phyloP scores from a whole-genome alignment of 306 rosid genomes.

The Elaeagnus macrophylla region DNA sequence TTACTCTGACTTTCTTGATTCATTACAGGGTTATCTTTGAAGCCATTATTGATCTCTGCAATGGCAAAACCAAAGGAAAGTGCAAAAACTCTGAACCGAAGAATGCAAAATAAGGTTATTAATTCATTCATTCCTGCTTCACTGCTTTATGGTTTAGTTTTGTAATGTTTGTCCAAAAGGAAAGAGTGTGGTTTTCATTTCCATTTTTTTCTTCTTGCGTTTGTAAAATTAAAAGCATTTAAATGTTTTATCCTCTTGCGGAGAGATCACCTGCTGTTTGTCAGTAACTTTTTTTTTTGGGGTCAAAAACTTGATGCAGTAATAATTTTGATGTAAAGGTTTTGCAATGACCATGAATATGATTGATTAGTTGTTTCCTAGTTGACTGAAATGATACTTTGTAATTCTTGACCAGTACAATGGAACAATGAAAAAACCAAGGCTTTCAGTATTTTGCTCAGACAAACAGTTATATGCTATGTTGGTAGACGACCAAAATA shows the following conservation, averaged over 20 bases:
- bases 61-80: constrained; percentile 55
- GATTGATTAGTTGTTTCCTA: neutral
- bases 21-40: constrained; percentile 36
- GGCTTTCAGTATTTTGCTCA: constrained; percentile 93
- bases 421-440: constrained; percentile 64
- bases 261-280: no score
- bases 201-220: neutral
- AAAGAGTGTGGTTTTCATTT: neutral
- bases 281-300: no score
- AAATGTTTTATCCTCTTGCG: neutral
- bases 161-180: neutral
- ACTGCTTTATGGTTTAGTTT: no score
- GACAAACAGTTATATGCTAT: constrained; percentile 76
- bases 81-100: constrained; percentile 57
- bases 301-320: no score
- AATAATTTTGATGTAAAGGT: no score
- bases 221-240: neutral
- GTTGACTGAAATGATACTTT: neutral
- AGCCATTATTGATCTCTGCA: constrained; percentile 41
- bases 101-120: constrained; percentile 59
- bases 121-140: neutral
- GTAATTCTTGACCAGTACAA: constrained; percentile 38
- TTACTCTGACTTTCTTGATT: constrained; percentile 6
- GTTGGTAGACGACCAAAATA: constrained; percentile 84
- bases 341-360: no score